Percentiles rank a stretch among this genome's conserved stretches.
phyloP scores from a whole-genome alignment of 2,329 filamentous ascomycete species.

The Helotiales sp. region DNA sequence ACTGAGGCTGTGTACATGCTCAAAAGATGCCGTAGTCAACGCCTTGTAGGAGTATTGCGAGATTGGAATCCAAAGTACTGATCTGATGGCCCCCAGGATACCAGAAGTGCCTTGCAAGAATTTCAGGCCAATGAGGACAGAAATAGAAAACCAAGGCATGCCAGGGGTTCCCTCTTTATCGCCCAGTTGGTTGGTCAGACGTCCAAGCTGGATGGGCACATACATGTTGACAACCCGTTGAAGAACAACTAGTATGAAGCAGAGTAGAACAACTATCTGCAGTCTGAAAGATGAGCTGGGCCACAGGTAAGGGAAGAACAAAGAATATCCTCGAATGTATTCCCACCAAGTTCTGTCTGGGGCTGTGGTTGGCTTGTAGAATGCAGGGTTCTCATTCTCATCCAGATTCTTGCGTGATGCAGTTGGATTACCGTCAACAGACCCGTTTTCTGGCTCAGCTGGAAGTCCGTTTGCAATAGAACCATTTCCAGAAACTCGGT shows the following conservation, averaged over 20 bases:
- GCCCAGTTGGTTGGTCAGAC: slow-evolving; percentile 77
- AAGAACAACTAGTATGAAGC: slow-evolving; percentile 77
- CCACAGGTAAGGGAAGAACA: slow-evolving; percentile 98
- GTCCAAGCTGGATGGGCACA: slow-evolving; percentile 81
- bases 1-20: slow-evolving; percentile 94
- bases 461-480: slow-evolving; percentile 42
- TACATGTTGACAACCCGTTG: slow-evolving; percentile 86
- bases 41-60: slow-evolving; percentile 96
- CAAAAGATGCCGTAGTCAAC: slow-evolving; percentile 91
- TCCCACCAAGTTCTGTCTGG: slow-evolving; percentile 95
- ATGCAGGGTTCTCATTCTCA: slow-evolving; percentile 75
- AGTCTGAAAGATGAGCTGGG: slow-evolving; percentile 78
- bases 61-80: slow-evolving; percentile 93
- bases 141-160: slow-evolving; percentile 75
- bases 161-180: slow-evolving; percentile 52
- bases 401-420: slow-evolving; percentile 49
- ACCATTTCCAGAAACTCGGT: slow-evolving; percentile 44
- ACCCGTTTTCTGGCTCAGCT: slow-evolving; percentile 38
- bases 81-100: slow-evolving; percentile 79
- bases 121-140: slow-evolving; percentile 77
- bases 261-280: slow-evolving; percentile 79
- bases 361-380: slow-evolving; percentile 85
- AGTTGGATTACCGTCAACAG: slow-evolving; percentile 40
- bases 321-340: slow-evolving; percentile 86
- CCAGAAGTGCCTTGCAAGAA: slow-evolving; percentile 89